These are phyloP conservation scores for Entelexis paramagnoliae DNA, from an alignment of 1,139 yeast species.

Conservation along the genomic window DNA sequence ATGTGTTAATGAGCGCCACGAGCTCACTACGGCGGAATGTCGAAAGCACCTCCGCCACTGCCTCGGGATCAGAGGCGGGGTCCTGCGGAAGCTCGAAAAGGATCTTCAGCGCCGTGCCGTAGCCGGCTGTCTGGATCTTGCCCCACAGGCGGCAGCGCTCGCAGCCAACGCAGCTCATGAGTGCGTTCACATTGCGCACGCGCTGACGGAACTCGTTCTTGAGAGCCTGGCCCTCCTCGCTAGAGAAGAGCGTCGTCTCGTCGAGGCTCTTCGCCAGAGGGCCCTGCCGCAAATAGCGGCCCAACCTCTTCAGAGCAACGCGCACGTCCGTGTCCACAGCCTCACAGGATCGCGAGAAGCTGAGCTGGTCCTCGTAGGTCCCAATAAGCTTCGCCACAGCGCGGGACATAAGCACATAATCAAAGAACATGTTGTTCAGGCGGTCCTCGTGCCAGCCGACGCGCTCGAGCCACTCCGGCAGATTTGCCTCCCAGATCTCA, in stretches of 20 bases:
- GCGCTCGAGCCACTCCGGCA: conserved; percentile 71
- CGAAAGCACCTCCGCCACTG: conserved; percentile 31
- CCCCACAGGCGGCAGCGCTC: conserved; percentile 98
- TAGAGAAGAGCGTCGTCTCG: conserved; percentile 43
- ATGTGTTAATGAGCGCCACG: conserved; percentile 82
- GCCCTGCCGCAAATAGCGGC: conserved; percentile 12
- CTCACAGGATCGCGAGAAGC: conserved; percentile 40
- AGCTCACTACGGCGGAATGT: conserved; percentile 71
- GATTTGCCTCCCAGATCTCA: conserved; percentile 75
- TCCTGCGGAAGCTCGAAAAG: conserved; percentile 63
- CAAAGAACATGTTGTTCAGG: conserved; percentile 78
- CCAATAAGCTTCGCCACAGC: conserved; percentile 55
- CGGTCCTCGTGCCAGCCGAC: conserved; percentile 89
- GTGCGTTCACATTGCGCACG: conserved; percentile 78
- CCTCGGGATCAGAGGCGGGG: conserved; percentile 36
- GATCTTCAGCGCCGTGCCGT: conserved; percentile 88
- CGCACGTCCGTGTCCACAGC: conserved; percentile 44
- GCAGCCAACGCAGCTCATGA: conserved; percentile 98
- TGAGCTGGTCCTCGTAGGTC: conserved; percentile 40
- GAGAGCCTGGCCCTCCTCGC: conserved; percentile 41
- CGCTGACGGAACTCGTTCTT: conserved; percentile 76
- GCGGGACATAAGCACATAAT: conserved; percentile 78
- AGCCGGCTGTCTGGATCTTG: conserved; percentile 90
- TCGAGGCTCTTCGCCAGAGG: conserved; percentile 36
- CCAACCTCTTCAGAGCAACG: conserved; percentile 32